Evolutionary conservation across 495 filamentous ascomycete genomes (phyloP).

Genomic region (Paragyromitra xinjiangensis): DNA sequence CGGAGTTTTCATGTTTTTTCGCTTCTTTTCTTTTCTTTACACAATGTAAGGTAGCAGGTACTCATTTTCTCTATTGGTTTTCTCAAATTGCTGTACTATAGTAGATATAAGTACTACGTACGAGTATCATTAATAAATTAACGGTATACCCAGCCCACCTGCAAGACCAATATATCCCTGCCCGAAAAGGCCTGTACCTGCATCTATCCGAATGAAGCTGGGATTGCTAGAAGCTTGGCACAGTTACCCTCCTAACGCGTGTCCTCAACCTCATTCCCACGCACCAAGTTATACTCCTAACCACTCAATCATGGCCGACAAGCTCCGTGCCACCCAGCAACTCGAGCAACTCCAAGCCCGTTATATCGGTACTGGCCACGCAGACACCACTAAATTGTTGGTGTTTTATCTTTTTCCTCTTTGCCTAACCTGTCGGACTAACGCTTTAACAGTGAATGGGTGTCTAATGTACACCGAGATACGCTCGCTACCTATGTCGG

Average conservation of each 20-base stretch:
- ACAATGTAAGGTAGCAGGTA: conserved; percentile 11
- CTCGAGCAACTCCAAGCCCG: conserved; percentile 94
- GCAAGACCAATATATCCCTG: too few species aligned
- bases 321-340: conserved; percentile 95
- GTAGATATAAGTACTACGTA: conserved; percentile 8
- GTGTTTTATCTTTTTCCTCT: neutral
- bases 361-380: conserved; percentile 96
- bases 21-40: neutral
- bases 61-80: conserved; percentile 19
- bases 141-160: neutral
- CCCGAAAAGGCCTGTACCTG: too few species aligned
- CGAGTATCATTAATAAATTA: conserved; percentile 10
- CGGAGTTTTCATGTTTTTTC: conserved; percentile 22
- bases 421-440: neutral
- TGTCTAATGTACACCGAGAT: conserved; percentile 87
- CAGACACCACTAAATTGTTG: conserved; percentile 86
- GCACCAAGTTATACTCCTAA: neutral
- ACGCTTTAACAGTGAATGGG: conserved; percentile 73
- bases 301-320: conserved; percentile 74
- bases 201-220: too few species aligned
- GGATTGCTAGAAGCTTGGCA: conserved; percentile 20
- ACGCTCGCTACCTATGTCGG: conserved; percentile 84
- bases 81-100: conserved; percentile 32
- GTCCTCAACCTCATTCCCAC: neutral
- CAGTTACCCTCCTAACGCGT: conserved; percentile 39